A percentile compares a stretch with the other conserved stretches of the same genome.
Conservation (phyloP, 768 basidiomycete species). For the Nidularia sp. region DNA sequence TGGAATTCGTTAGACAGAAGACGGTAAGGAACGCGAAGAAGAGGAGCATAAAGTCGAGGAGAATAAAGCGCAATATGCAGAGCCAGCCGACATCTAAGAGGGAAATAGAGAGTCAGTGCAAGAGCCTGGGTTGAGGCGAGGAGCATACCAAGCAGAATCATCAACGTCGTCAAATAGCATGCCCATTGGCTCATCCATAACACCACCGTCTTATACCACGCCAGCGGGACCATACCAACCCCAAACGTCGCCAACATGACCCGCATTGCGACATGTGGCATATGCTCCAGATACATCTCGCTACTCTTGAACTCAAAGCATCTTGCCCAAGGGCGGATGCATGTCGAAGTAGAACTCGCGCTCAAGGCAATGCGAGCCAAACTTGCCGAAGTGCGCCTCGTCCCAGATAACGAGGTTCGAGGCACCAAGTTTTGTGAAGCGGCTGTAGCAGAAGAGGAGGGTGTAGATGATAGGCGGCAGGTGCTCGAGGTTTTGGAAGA, state of each 20-base stretch:
- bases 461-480: constrained; percentile 84
- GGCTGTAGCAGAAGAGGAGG: constrained; percentile 90
- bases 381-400: constrained; percentile 99
- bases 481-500: constrained; percentile 77
- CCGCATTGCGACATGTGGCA: constrained; percentile 93
- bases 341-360: constrained; percentile 99
- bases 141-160: constrained; percentile 83
- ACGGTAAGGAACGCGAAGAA: constrained; percentile 98
- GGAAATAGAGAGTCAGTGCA: too few species aligned
- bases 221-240: constrained; percentile 91
- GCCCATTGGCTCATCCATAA: constrained; percentile 88
- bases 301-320: constrained; percentile 99
- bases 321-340: constrained; percentile 97
- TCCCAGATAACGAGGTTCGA: constrained; percentile 93
- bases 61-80: constrained; percentile 94
- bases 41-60: constrained; percentile 97
- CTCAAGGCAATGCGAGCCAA: constrained; percentile 96
- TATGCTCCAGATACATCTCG: constrained; percentile 71
- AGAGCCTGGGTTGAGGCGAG: not conserved
- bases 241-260: constrained; percentile 94
- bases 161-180: constrained; percentile 87
- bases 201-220: constrained; percentile 95
- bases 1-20: constrained; percentile 93
- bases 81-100: constrained; percentile 91
- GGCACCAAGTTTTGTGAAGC: constrained; percentile 84